Base-by-base conservation (phyloP, 768 basidiomycete genomes). In the Termitomyces titanicus region DNA sequence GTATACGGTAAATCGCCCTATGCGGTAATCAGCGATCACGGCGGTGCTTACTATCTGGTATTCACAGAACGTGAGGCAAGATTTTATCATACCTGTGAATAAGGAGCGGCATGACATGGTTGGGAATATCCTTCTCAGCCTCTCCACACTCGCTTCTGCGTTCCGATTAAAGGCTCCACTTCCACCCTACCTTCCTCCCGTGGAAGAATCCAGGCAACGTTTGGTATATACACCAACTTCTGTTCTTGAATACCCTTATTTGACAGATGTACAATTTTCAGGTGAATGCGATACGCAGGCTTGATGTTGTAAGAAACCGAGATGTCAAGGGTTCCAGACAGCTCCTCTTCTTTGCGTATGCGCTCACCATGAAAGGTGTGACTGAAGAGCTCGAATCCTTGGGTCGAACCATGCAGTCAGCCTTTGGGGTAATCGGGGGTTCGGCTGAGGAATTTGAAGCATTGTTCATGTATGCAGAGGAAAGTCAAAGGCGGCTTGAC, bases 141-240 rank as follows among this genome's bases (percentile, higher is more conserved):
- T 94, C 67, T 89, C 92, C 1, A 83, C 82, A 0, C 76, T 95
- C 29, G 83, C 91, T 3, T 82, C 89, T 1, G 87, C 88, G 1
- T 91, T 95, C 68, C 77, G 84, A 17, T 75, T 92, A 39, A 96
- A 96, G 65, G 85, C 92, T 5, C 97, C 97, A 1, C 74, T 99
- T n/a, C 94, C 97, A 0, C 94, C 97, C 0, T 98, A 94, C 68
- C 81, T 99, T 0, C 97, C 97, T 3, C 95, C 95, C 0, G 96
- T 90, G 0, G 94, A 96, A 66, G 80, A 85, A 60, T 82, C 93
- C 0, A 82, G 96, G 48, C 81, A 87, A 51, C 81, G 84, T 8
- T 72, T 99, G 68, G 94, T 90, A 66, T 46, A 80, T 55, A 6
- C 22, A 3, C 11, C 61, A 13, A 34, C 42, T 42, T 20, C 29